Evolutionary conservation across 345 rosid genomes (phyloP), one percentile per base, ranked within the genome.

Genomic region (Gossypium sturtianum): DNA sequence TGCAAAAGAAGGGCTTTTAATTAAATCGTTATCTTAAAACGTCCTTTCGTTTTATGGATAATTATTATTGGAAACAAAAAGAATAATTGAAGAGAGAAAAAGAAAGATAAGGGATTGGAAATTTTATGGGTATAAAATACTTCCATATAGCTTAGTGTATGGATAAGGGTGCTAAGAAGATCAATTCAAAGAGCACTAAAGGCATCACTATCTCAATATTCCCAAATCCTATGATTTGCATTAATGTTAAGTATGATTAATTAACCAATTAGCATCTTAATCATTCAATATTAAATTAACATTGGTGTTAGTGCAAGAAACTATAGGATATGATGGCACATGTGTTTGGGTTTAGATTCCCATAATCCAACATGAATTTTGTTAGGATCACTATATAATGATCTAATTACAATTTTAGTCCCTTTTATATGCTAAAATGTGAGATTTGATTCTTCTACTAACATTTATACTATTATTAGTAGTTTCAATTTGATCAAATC

Each of bases 71-170:
- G 19, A 19, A 19, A 65, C 69, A 43, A 65, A 65, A 43, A 2
- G 52, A 65, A 65, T 65, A 43, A 65, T 44, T 65, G 70, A 20
- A 65, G 51, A 65, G 52, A 65, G 45, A 56, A 63, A 45, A n/a
- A 6, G 12, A 7, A 65, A 9, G 48, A 64, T 9, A 60, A 27
- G 41, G 41, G 16, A 64, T 41, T n/a, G 51, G n/a, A 65, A 43
- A 41, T 10, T 19, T 34, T 10, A 43, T 65, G 69, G 23, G 51
- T 43, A n/a, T 19, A 64, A 64, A 64, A 64, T 41, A 12, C 52
- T 19, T 9, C 70, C 52, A 1, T 62, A 1, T 62, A 27, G 38
- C 43, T 8, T 11, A 65, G 25, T 65, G 51, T 19, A 43, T 64
- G 44, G 69, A 41, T 41, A 64, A 41, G 57, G 53, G 53, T 45